Conservation (phyloP, 495 filamentous ascomycete species). For the Penicillium roqueforti region DNA sequence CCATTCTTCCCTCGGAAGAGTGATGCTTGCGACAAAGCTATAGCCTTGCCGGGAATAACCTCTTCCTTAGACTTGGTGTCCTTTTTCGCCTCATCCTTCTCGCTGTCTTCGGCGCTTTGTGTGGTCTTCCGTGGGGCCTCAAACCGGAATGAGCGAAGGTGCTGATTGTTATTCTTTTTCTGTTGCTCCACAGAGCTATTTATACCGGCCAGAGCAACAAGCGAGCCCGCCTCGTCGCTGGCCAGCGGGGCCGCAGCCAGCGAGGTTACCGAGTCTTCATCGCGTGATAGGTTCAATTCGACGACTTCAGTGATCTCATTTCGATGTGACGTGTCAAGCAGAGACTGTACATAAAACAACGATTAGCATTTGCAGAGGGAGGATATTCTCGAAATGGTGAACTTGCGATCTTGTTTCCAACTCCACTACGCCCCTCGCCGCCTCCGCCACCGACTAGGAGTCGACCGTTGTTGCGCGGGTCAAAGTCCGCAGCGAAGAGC, state of each 20-base stretch:
- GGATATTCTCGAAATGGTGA: conserved; percentile 1
- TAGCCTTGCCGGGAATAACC: conserved; percentile 39
- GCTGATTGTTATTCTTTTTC: conserved; percentile 75
- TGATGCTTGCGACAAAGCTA: conserved; percentile 52
- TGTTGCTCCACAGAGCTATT: conserved; percentile 73
- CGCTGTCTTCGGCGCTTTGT: conserved; percentile 13
- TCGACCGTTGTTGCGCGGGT: conserved; percentile 67
- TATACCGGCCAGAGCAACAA: conserved; percentile 73
- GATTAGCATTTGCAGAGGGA: conserved; percentile 1
- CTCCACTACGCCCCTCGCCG: conserved; percentile 77
- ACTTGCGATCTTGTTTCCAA: conserved; percentile 85
- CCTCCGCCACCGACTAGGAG: conserved; percentile 90
- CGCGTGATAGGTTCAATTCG: conserved; percentile 74
- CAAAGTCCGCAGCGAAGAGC: conserved; percentile 86
- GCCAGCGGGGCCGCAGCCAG: conserved; percentile 59
- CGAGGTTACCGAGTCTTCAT: conserved; percentile 89
- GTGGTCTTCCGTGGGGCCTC: conserved; percentile 38
- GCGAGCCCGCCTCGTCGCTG: conserved; percentile 42
- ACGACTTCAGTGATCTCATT: conserved; percentile 59
- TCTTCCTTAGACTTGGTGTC: conserved; percentile 20
- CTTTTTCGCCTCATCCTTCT: conserved; percentile 26
- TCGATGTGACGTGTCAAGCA: conserved; percentile 63
- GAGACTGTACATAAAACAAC: conserved; percentile 42
- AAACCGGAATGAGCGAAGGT: conserved; percentile 77
- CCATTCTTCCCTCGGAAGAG: conserved; percentile 56